Evolutionary conservation across 2,329 filamentous ascomycete species (phyloP).

Genomic region (Aspergillus awamori): DNA sequence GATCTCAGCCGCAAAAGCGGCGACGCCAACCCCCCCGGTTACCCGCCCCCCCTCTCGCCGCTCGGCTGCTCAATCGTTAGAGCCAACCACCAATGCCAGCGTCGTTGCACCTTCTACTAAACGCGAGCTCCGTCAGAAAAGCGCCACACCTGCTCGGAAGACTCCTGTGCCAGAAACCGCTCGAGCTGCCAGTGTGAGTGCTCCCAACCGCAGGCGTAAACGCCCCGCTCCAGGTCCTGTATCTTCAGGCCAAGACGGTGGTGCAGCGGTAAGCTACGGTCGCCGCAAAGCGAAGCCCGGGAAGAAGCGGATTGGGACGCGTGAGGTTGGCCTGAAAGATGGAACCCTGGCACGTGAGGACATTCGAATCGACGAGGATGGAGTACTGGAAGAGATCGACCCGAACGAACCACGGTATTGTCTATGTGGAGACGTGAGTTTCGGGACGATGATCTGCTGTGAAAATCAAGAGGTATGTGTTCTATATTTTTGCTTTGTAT

Average conservation of each 20-base stretch:
- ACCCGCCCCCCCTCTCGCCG: constrained; percentile 40
- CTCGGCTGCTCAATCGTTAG: constrained; percentile 31
- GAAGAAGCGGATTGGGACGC: constrained; percentile 42
- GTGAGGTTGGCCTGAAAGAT: constrained; percentile 42
- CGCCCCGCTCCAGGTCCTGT: constrained; percentile 63
- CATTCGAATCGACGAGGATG: constrained; percentile 51
- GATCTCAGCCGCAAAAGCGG: constrained; percentile 2
- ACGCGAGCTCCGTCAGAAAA: constrained; percentile 46
- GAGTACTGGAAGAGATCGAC: constrained; percentile 57
- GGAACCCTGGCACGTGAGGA: constrained; percentile 34
- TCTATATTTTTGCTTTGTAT: constrained; percentile 2
- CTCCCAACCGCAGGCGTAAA: constrained; percentile 54
- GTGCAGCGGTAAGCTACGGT: constrained; percentile 64
- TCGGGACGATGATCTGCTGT: constrained; percentile 67
- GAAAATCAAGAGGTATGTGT: constrained; percentile 60
- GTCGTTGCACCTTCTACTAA: constrained; percentile 17
- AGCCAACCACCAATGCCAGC: constrained; percentile 24
- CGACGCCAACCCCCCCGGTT: constrained; percentile 31
- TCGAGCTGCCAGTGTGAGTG: constrained; percentile 38
- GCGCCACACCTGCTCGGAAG: constrained; percentile 44
- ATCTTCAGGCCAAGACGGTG: constrained; percentile 59
- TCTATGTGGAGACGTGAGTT: constrained; percentile 65
- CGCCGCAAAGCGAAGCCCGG: constrained; percentile 59
- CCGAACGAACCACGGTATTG: constrained; percentile 67
- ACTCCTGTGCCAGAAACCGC: constrained; percentile 47